Conservation (phyloP, 495 filamentous ascomycete genomes). For the Copromyces sp. region DNA sequence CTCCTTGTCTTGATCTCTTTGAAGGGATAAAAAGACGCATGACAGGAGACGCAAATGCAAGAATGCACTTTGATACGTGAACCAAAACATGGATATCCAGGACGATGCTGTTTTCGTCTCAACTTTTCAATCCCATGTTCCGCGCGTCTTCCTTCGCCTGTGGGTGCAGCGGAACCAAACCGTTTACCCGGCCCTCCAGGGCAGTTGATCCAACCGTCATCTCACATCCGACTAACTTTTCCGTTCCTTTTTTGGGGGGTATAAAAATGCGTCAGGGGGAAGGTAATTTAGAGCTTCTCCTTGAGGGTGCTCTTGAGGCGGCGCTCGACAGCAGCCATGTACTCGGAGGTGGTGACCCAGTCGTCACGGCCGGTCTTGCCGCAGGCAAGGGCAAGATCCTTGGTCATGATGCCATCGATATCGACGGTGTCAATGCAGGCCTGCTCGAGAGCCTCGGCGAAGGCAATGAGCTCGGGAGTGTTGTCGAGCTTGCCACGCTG, state of each 20-base stretch:
- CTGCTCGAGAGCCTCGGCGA: slow-evolving; percentile 83
- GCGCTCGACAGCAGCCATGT: slow-evolving; percentile 80
- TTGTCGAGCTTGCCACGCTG: slow-evolving; percentile 85
- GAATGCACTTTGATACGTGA: not conserved
- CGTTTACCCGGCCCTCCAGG: not conserved
- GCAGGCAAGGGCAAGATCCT: slow-evolving; percentile 87
- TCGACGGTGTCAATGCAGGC: slow-evolving; percentile 94
- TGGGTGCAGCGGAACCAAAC: not conserved
- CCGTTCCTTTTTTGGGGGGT: not conserved
- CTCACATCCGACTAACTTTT: not conserved
- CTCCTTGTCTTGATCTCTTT: not conserved
- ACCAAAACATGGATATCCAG: not conserved
- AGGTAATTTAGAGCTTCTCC: slow-evolving; percentile 37
- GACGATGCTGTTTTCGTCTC: not conserved
- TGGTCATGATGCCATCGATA: slow-evolving; percentile 93
- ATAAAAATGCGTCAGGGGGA: not conserved
- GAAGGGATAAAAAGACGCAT: not conserved
- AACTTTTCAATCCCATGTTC: not conserved
- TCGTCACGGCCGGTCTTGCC: slow-evolving; percentile 71
- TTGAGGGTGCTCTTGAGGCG: slow-evolving; percentile 56
- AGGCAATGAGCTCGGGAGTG: slow-evolving; percentile 78
- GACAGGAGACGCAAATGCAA: not conserved
- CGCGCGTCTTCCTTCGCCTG: not conserved
- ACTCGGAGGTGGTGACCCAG: slow-evolving; percentile 84
- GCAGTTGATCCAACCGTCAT: not conserved